phyloP scores from a whole-genome alignment of 768 basidiomycete species.

The Termitomyces titanicus region DNA sequence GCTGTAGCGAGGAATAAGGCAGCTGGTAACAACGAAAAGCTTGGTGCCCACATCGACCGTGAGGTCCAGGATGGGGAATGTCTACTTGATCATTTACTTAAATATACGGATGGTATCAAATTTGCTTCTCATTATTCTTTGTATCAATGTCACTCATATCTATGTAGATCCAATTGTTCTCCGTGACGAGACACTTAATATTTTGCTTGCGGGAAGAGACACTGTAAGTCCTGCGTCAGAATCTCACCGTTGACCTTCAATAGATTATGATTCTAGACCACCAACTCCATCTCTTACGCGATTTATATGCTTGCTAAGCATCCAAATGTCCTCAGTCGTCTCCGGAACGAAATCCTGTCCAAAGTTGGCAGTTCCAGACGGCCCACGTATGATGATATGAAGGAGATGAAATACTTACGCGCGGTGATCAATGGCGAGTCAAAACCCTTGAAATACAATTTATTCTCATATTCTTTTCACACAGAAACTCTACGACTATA shows the following conservation, averaged over 20 bases:
- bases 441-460: not conserved
- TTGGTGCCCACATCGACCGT: conserved; percentile 20
- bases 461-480: not conserved
- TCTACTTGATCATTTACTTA: conserved; percentile 46
- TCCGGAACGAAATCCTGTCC: conserved; percentile 38
- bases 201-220: conserved; percentile 55
- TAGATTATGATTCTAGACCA: conserved; percentile 26
- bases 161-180: conserved; percentile 31
- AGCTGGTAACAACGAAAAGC: conserved; percentile 7
- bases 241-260: not conserved
- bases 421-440: conserved; percentile 33
- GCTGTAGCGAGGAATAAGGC: conserved; percentile 34
- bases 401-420: conserved; percentile 41
- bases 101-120: conserved; percentile 46
- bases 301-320: conserved; percentile 42
- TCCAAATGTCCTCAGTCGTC: conserved; percentile 33
- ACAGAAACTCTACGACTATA: conserved; percentile 42
- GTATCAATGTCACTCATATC: not conserved
- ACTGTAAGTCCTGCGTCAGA: conserved; percentile 30
- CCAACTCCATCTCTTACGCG: conserved; percentile 36
- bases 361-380: conserved; percentile 31
- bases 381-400: conserved; percentile 43
- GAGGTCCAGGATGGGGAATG: conserved; percentile 36
- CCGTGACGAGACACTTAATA: conserved; percentile 51
- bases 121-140: not conserved